Evolutionary conservation across 441 rosid genomes (phyloP).

Genomic region (Erysimum cheiri): DNA sequence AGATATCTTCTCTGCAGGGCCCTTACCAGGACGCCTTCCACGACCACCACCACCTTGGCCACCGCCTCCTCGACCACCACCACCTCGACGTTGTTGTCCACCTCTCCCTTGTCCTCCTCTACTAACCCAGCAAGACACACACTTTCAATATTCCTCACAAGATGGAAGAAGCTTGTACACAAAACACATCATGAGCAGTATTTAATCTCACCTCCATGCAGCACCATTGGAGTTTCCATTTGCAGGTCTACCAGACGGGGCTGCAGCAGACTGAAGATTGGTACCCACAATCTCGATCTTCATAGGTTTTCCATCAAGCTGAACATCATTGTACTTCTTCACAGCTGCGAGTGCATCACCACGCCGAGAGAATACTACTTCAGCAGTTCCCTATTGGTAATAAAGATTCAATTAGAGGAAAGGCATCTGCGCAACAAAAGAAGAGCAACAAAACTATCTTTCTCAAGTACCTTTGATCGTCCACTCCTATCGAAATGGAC

Average conservation of each 20-base stretch:
- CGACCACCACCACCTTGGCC: conserved; percentile 56
- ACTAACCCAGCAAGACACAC: conserved; percentile 20
- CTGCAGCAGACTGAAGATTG: conserved; percentile 58
- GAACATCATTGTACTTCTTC: conserved; percentile 85
- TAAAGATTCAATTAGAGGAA: conserved; percentile 9
- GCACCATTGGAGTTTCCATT: conserved; percentile 54
- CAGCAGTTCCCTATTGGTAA: conserved; percentile 90
- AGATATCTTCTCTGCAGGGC: conserved; percentile 78
- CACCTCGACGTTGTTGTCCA: conserved; percentile 53
- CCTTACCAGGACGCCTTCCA: conserved; percentile 77
- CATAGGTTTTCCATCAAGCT: conserved; percentile 94
- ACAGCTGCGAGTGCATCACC: conserved; percentile 84
- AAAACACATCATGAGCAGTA: neutral
- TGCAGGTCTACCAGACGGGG: conserved; percentile 47
- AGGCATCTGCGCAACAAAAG: neutral
- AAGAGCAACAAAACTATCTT: neutral
- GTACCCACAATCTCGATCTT: conserved; percentile 88
- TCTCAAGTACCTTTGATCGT: conserved; percentile 83
- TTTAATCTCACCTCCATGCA: conserved; percentile 63
- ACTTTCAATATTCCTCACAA: conserved; percentile 25
- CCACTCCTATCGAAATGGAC: conserved; percentile 92
- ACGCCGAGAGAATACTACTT: conserved; percentile 76
- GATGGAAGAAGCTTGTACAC: neutral
- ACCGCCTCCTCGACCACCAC: conserved; percentile 45
- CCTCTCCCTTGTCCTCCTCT: conserved; percentile 46